These are phyloP conservation scores for Globisporangium solare DNA, from an alignment of 352 stramenopile genomes.

Conservation along the genomic window DNA sequence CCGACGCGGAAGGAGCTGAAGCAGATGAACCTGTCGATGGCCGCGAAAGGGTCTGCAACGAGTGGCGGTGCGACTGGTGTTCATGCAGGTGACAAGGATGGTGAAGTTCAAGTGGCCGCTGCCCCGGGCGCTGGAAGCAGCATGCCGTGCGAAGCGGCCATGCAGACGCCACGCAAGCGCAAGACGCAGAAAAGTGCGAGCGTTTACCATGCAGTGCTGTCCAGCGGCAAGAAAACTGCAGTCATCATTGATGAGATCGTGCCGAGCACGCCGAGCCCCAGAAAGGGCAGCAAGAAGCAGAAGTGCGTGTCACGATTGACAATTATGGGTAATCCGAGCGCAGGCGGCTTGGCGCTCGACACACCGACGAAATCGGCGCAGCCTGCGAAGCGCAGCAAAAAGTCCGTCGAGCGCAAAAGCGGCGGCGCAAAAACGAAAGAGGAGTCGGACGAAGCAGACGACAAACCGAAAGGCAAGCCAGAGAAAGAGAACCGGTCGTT, in stretches of 20 bases:
- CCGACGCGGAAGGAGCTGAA: conserved; percentile 23
- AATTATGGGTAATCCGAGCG: conserved; percentile 22
- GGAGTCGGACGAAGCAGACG: not conserved
- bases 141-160: not conserved
- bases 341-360: conserved; percentile 31
- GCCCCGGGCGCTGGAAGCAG: not conserved
- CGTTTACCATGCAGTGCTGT: not conserved
- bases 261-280: not conserved
- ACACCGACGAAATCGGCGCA: conserved; percentile 33
- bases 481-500: conserved; percentile 7
- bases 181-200: not conserved
- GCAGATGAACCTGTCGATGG: conserved; percentile 19
- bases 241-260: not conserved
- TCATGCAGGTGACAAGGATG: not conserved
- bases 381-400: conserved; percentile 27
- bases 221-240: not conserved
- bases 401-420: not conserved
- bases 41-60: not conserved
- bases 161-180: not conserved
- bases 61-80: not conserved
- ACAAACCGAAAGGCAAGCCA: not conserved
- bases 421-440: not conserved
- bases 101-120: too few species aligned
- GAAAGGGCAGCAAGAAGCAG: conserved; percentile 6
- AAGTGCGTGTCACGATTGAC: conserved; percentile 37